Evolutionary conservation across 2,329 filamentous ascomycete genomes (phyloP).

Genomic region (Calycina marina): DNA sequence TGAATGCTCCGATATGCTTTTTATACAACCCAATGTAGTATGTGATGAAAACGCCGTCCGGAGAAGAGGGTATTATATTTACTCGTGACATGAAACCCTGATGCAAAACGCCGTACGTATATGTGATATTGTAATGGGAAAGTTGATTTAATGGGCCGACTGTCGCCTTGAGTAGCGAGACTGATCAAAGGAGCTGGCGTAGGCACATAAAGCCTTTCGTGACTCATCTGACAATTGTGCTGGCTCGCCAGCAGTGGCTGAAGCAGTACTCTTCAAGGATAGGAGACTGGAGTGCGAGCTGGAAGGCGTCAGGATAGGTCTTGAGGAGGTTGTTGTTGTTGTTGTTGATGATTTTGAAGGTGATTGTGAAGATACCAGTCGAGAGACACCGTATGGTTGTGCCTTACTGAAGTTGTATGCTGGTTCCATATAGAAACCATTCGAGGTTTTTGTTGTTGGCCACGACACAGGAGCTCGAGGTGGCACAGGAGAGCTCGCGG

Average conservation of each 20-base stretch:
- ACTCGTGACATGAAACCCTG: constrained; percentile 13
- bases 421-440: constrained; percentile 53
- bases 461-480: constrained; percentile 34
- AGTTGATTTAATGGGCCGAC: constrained; percentile 17
- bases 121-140: constrained; percentile 13
- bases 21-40: constrained; percentile 15
- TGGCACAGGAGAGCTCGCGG: constrained; percentile 39
- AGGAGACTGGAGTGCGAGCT: constrained; percentile 75
- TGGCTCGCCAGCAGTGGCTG: constrained; percentile 35
- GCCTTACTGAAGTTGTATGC: constrained; percentile 61
- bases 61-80: constrained; percentile 16
- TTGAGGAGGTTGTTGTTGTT: constrained; percentile 25
- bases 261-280: constrained; percentile 53
- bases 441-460: constrained; percentile 32
- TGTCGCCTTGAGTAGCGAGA: constrained; percentile 22
- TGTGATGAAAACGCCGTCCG: constrained; percentile 16
- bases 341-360: constrained; percentile 35
- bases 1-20: constrained; percentile 19
- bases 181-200: constrained; percentile 81
- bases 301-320: constrained; percentile 46
- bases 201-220: constrained; percentile 66
- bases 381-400: constrained; percentile 39
- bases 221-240: constrained; percentile 58
- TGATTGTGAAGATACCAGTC: constrained; percentile 28
- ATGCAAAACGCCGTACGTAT: constrained; percentile 8